Conservation (phyloP, 441 rosid species). For the Erodium texanum region DNA sequence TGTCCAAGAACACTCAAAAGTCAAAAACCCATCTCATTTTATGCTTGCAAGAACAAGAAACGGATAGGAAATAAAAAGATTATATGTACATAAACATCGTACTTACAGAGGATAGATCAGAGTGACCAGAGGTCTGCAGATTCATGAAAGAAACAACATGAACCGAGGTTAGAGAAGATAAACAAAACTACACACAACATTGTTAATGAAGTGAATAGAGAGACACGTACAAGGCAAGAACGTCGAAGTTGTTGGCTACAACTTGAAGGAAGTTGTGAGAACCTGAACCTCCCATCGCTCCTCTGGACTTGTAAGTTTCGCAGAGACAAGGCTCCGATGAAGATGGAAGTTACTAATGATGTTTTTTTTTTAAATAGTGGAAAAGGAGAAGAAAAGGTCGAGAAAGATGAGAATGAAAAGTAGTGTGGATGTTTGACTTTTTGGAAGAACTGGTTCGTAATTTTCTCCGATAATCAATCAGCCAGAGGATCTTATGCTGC, state of each 20-base stretch:
- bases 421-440: constrained; percentile 8
- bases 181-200: neutral
- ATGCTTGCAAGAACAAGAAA: neutral
- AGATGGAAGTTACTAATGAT: neutral
- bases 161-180: neutral
- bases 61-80: too few relatives aligned
- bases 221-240: constrained; percentile 16
- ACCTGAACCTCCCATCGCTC: constrained; percentile 6
- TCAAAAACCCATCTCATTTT: neutral
- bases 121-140: constrained; percentile 21
- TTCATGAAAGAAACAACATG: neutral
- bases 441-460: constrained; percentile 9
- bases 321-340: neutral
- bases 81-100: neutral
- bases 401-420: constrained; percentile 10
- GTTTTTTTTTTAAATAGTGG: neutral
- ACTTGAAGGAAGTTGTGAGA: constrained; percentile 17
- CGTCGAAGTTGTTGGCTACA: constrained; percentile 17
- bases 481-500: constrained; percentile 21
- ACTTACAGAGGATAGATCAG: constrained; percentile 25
- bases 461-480: neutral
- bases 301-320: neutral
- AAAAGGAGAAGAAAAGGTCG: neutral
- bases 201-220: neutral
- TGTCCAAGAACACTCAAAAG: constrained; percentile 5